Conservation (phyloP, 139 green algal species). For the Edaphochlamys debaryana region DNA sequence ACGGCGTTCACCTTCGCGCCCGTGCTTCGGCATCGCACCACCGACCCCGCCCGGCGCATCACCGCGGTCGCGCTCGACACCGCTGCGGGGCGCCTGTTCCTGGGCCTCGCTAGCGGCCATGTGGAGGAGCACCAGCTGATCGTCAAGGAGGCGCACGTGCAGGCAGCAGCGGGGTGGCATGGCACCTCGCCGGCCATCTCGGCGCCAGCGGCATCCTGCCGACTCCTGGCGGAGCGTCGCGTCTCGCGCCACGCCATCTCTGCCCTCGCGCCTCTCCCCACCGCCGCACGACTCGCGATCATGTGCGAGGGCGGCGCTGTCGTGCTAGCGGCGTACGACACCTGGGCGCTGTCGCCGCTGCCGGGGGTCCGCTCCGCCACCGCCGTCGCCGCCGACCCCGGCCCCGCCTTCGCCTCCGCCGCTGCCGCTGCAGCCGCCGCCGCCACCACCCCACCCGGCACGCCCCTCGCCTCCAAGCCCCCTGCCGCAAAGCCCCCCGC, state of each 20-base stretch:
- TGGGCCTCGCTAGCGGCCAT: constrained; percentile 48
- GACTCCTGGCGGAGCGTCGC: constrained; percentile 41
- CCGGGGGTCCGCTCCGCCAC: constrained; percentile 44
- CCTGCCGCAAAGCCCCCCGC: neutral
- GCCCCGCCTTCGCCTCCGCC: neutral
- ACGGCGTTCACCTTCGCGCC: constrained; percentile 52
- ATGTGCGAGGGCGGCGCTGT: constrained; percentile 46
- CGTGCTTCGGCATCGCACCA: constrained; percentile 34
- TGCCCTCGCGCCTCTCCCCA: constrained; percentile 33
- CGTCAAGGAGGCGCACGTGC: constrained; percentile 8
- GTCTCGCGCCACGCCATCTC: constrained; percentile 36
- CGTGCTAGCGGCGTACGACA: constrained; percentile 52
- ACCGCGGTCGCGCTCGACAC: constrained; percentile 54
- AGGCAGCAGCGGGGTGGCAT: neutral
- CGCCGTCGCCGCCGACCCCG: constrained; percentile 35
- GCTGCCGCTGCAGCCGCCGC: constrained; percentile 35
- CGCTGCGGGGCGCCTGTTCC: constrained; percentile 25
- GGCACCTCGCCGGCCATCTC: too few relatives aligned
- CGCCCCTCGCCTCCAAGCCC: neutral
- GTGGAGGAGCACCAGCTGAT: constrained; percentile 53
- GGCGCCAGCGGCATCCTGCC: neutral
- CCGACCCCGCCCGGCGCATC: constrained; percentile 49
- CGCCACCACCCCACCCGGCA: neutral
- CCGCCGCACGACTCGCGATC: constrained; percentile 19
- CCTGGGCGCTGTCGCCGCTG: constrained; percentile 26